Conservation (phyloP, 345 rosid species). For the Sapria himalayana region DNA sequence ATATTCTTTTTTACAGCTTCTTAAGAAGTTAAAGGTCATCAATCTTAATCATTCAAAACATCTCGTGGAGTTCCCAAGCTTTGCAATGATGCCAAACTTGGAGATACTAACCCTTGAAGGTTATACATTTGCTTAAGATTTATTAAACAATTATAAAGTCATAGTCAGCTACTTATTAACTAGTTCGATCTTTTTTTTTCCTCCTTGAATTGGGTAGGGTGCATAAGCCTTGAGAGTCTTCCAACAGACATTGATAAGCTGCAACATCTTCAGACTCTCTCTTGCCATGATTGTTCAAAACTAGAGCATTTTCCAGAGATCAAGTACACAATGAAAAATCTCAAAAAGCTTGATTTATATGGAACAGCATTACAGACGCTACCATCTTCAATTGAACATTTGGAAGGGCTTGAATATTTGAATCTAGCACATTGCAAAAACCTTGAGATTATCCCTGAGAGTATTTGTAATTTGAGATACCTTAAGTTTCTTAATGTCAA, state of each 20-base stretch:
- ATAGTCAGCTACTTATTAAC: no score
- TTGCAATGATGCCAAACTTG: neutral
- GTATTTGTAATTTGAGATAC: constrained; percentile 1
- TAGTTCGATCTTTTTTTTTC: no score
- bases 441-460: constrained; percentile 4
- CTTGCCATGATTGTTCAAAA: constrained; percentile 2
- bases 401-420: neutral
- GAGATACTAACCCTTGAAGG: constrained; percentile 2
- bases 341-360: neutral
- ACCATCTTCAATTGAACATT: constrained; percentile 2
- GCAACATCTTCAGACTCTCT: neutral
- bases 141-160: neutral
- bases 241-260: constrained; percentile 1
- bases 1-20: neutral
- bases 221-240: constrained; percentile 4
- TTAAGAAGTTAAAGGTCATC: constrained; percentile 3
- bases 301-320: constrained; percentile 4
- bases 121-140: constrained; percentile 2
- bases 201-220: neutral
- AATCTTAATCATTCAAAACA: constrained; percentile 3
- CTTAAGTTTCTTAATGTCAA: neutral
- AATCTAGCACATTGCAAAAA: constrained; percentile 9
- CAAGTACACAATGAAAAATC: neutral
- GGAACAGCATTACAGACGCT: constrained; percentile 6
- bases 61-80: constrained; percentile 3